Percentiles rank a stretch among this genome's conserved stretches.
Evolutionary conservation across 169 alveolate species (phyloP).

Genomic region (Hepatocystis sp.): DNA sequence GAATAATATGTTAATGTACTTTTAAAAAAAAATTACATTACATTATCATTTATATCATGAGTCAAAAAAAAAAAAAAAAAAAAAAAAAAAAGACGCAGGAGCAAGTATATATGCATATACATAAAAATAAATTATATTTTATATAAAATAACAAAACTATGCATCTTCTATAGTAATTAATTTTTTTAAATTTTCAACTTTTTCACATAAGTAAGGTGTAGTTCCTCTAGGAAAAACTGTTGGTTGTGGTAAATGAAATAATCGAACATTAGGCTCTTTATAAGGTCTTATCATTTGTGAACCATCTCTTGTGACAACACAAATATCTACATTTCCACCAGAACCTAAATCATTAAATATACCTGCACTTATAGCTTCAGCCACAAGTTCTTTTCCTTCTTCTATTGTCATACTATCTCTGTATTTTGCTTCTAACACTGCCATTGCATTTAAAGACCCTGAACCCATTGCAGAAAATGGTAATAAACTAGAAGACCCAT

Average conservation of each 20-base stretch:
- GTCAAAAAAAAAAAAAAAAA: slow-evolving; percentile 9
- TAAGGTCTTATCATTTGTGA: slow-evolving; percentile 89
- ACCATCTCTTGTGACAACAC: slow-evolving; percentile 91
- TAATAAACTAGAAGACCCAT: slow-evolving; percentile 94
- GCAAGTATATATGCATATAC: neutral
- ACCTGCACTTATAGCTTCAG: slow-evolving; percentile 97
- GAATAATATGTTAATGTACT: too few species aligned
- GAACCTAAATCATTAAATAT: slow-evolving; percentile 96
- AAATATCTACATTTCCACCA: slow-evolving; percentile 97
- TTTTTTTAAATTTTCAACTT: slow-evolving; percentile 81
- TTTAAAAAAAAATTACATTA: too few species aligned
- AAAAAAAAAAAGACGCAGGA: neutral
- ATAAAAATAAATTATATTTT: neutral
- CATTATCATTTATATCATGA: too few species aligned
- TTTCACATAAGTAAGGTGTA: slow-evolving; percentile 85
- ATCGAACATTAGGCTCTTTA: slow-evolving; percentile 83
- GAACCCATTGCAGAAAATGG: slow-evolving; percentile 98
- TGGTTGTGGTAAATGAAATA: slow-evolving; percentile 84
- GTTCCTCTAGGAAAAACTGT: slow-evolving; percentile 84
- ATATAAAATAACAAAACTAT: slow-evolving; percentile 14
- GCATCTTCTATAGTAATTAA: slow-evolving; percentile 78
- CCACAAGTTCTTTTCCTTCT: slow-evolving; percentile 94
- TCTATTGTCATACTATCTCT: slow-evolving; percentile 93
- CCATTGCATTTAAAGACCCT: slow-evolving; percentile 98
- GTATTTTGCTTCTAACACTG: slow-evolving; percentile 95